Percentiles rank a stretch among this genome's conserved stretches.
phyloP scores from a whole-genome alignment of 2,329 filamentous ascomycete genomes.

The Botrytis hyacinthi region DNA sequence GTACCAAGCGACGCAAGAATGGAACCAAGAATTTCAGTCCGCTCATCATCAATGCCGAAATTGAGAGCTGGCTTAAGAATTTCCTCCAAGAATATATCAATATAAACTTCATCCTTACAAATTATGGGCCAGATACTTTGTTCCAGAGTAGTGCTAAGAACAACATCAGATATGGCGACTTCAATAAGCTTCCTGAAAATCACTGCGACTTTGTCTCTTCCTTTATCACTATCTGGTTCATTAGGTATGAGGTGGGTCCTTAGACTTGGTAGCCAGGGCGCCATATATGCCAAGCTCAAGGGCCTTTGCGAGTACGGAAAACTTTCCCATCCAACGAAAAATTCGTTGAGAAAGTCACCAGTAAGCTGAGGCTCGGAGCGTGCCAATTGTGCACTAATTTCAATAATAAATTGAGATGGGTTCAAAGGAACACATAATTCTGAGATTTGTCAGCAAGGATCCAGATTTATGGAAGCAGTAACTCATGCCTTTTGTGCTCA shows the following conservation, averaged over 20 bases:
- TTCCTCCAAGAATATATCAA: constrained; percentile 67
- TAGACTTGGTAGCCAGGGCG: constrained; percentile 64
- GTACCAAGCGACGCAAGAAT: constrained; percentile 63
- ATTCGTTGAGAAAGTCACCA: constrained; percentile 68
- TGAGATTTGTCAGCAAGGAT: constrained; percentile 35
- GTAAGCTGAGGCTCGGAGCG: constrained; percentile 64
- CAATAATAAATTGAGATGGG: constrained; percentile 62
- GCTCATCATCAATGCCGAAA: constrained; percentile 57
- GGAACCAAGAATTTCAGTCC: constrained; percentile 59
- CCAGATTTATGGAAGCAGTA: background rate
- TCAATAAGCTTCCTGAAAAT: constrained; percentile 67
- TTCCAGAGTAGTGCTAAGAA: constrained; percentile 59
- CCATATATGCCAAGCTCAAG: constrained; percentile 66
- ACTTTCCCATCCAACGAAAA: constrained; percentile 70
- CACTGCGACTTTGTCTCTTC: constrained; percentile 60
- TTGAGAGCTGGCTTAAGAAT: constrained; percentile 62
- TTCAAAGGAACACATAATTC: constrained; percentile 63
- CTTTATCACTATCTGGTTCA: constrained; percentile 64
- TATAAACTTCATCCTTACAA: constrained; percentile 60
- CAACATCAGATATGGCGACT: constrained; percentile 59
- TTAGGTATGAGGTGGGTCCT: constrained; percentile 57
- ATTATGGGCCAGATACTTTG: constrained; percentile 65
- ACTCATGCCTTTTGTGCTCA: constrained; percentile 58
- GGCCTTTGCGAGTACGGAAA: constrained; percentile 66
- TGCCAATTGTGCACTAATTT: constrained; percentile 63